Evolutionary conservation across 495 filamentous ascomycete species (phyloP).

Genomic region (Lasiosphaeria miniovina): DNA sequence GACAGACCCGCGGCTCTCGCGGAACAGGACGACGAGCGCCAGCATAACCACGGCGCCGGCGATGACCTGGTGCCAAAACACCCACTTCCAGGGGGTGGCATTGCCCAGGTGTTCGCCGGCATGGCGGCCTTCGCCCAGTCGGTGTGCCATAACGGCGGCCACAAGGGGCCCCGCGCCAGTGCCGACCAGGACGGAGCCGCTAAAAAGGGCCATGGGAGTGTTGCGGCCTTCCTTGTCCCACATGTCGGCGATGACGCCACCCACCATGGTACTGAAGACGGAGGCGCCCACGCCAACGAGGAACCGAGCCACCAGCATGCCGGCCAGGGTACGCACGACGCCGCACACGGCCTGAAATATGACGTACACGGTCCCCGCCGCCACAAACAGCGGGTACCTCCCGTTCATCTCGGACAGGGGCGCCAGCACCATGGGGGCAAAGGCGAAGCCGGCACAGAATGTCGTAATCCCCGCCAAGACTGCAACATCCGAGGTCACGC

Average conservation of each 20-base stretch:
- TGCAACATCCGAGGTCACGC: conserved; percentile 59
- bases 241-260: conserved; percentile 86
- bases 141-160: conserved; percentile 65
- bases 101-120: neutral
- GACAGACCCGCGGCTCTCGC: conserved; percentile 81
- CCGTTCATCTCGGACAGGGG: conserved; percentile 89
- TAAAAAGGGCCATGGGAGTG: conserved; percentile 86
- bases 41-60: conserved; percentile 59
- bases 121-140: conserved; percentile 23
- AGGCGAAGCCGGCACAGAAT: conserved; percentile 78
- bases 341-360: conserved; percentile 73
- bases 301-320: conserved; percentile 75
- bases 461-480: conserved; percentile 75
- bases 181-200: conserved; percentile 70
- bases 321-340: conserved; percentile 65
- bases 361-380: conserved; percentile 63
- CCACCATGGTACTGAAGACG: conserved; percentile 90
- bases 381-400: conserved; percentile 75
- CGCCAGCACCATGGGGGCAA: conserved; percentile 87
- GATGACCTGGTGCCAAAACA: conserved; percentile 85
- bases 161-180: conserved; percentile 79
- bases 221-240: conserved; percentile 78
- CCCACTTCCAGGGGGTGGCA: conserved; percentile 71
- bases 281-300: conserved; percentile 71
- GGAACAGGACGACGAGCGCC: conserved; percentile 63